Evolutionary conservation across 106 monocot species (phyloP).

Genomic region (Dendrobium nobile): DNA sequence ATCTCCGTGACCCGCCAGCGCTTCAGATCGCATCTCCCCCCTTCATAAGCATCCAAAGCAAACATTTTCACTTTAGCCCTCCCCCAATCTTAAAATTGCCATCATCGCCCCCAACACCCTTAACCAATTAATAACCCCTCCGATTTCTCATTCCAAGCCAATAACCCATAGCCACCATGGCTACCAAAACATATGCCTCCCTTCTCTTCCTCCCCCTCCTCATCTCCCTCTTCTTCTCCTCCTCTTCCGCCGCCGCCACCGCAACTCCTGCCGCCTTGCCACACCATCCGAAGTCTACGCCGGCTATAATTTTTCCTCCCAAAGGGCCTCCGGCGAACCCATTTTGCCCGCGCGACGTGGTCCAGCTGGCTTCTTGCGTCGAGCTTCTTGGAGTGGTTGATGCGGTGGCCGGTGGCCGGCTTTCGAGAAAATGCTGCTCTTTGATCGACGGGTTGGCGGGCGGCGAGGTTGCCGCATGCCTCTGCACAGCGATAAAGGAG

Average conservation of each 20-base stretch:
- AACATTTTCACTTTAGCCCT: too few species aligned
- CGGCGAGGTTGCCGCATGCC: constrained; percentile 30
- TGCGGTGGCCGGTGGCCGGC: constrained; percentile 13
- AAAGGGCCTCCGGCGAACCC: neutral
- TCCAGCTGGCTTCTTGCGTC: constrained; percentile 31
- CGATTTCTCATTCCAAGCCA: too few species aligned
- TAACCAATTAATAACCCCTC: too few species aligned
- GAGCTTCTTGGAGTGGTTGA: constrained; percentile 27
- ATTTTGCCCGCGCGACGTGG: constrained; percentile 23
- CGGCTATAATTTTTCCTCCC: neutral
- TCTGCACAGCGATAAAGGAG: constrained; percentile 29
- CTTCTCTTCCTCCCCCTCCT: constrained; percentile 4
- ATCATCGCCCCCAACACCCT: too few species aligned
- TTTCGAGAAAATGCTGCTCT: constrained; percentile 29
- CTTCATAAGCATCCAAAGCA: too few species aligned
- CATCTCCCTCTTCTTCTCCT: constrained; percentile 4
- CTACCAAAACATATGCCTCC: constrained; percentile 2
- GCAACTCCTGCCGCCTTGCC: neutral
- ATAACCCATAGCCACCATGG: constrained; percentile 10
- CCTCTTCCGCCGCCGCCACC: too few species aligned
- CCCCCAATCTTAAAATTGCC: too few species aligned
- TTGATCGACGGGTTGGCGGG: constrained; percentile 22
- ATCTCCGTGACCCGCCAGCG: too few species aligned
- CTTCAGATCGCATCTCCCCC: too few species aligned
- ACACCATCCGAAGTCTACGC: neutral